Percentiles rank a stretch among this genome's conserved stretches.
These are phyloP conservation scores for Limnomonas spitsbergensis DNA, from an alignment of 139 green algal genomes.

Conservation along the genomic window DNA sequence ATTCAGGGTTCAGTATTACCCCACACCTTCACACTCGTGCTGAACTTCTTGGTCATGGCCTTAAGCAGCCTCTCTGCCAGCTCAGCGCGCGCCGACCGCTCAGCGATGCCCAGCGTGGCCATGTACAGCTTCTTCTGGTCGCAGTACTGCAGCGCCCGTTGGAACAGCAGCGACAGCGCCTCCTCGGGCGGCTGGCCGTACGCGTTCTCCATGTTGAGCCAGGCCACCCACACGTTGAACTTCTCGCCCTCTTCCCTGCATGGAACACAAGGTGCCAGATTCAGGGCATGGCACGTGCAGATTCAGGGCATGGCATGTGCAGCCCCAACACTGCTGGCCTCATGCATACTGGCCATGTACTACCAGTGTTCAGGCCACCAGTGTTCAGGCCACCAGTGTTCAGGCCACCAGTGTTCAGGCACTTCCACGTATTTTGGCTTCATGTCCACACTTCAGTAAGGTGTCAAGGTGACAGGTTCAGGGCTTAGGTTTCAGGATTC, in stretches of 20 bases:
- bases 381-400: no score
- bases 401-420: no score
- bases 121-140: constrained; percentile 83
- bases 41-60: constrained; percentile 80
- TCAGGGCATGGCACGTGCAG: no score
- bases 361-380: no score
- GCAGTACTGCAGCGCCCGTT: constrained; percentile 67
- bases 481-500: no score
- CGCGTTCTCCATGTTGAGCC: constrained; percentile 89
- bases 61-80: constrained; percentile 62
- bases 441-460: no score
- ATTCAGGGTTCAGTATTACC: no score
- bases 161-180: constrained; percentile 74
- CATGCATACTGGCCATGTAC: no score
- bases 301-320: no score
- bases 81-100: constrained; percentile 41
- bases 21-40: constrained; percentile 69
- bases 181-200: constrained; percentile 75
- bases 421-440: no score
- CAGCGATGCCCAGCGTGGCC: constrained; percentile 60
- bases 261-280: not conserved
- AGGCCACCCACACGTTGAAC: constrained; percentile 96
- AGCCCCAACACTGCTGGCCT: no score
- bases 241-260: constrained; percentile 78
- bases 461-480: no score